Conservation (phyloP, 2,329 filamentous ascomycete genomes). For the Paracoccidioides brasiliensis region DNA sequence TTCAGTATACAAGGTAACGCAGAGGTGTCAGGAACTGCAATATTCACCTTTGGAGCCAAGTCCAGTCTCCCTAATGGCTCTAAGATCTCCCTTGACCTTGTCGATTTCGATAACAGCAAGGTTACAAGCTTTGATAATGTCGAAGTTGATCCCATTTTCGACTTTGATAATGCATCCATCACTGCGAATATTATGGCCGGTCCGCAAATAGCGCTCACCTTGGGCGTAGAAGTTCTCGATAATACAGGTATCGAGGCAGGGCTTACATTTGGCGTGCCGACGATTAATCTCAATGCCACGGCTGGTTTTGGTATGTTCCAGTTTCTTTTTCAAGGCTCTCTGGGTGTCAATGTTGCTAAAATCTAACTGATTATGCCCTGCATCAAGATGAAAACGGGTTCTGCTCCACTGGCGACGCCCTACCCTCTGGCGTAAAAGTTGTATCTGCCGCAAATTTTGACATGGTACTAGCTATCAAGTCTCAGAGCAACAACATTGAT, state of each 20-base stretch:
- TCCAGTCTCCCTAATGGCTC: constrained; percentile 16
- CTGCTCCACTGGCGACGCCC: constrained; percentile 5
- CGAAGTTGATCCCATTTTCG: constrained; percentile 14
- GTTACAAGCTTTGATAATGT: constrained; percentile 15
- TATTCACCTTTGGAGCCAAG: constrained; percentile 15
- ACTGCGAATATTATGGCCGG: constrained; percentile 13
- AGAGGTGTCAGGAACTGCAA: constrained; percentile 12
- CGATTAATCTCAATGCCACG: constrained; percentile 7
- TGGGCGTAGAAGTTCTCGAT: constrained; percentile 16
- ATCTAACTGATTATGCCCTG: not conserved
- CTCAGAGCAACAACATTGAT: not conserved
- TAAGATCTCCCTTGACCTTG: constrained; percentile 14
- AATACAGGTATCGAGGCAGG: constrained; percentile 7
- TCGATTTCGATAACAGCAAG: constrained; percentile 12
- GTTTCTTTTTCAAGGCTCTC: not conserved
- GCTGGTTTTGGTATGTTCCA: constrained; percentile 9
- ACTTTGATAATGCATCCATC: constrained; percentile 14
- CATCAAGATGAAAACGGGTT: constrained; percentile 10
- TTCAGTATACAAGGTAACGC: constrained; percentile 15
- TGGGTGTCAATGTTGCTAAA: not conserved
- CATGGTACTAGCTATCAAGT: constrained; percentile 1
- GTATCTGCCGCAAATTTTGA: constrained; percentile 7
- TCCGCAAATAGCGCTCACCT: constrained; percentile 15
- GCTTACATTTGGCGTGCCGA: constrained; percentile 6
- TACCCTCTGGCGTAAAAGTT: constrained; percentile 9